Conservation (phyloP, 2,329 filamentous ascomycete genomes). For the Xylariomycetidae sp. region DNA sequence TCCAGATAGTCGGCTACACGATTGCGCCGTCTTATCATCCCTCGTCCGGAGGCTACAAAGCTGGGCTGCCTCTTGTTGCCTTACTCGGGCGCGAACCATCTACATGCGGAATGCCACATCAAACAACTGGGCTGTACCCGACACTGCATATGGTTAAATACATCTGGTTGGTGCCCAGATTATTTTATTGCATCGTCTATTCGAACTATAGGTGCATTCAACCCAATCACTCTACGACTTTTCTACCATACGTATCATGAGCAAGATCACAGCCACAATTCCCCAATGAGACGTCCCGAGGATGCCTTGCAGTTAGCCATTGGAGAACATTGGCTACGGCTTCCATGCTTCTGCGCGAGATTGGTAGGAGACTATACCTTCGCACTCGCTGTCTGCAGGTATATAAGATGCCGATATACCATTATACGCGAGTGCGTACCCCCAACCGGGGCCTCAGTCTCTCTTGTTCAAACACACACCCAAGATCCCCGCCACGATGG, state of each 20-base stretch:
- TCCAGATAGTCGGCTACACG: no score
- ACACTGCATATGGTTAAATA: not conserved
- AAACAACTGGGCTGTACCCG: not conserved
- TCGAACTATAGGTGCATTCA: constrained; percentile 1
- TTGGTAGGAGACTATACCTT: no score
- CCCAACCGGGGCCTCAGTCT: not conserved
- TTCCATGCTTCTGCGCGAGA: no score
- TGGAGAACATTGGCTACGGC: no score
- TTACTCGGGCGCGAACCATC: not conserved
- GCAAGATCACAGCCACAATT: not conserved
- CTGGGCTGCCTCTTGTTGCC: no score
- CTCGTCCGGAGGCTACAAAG: no score
- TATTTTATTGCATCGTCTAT: not conserved
- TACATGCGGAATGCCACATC: not conserved
- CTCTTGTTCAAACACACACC: not conserved
- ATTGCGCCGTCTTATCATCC: no score
- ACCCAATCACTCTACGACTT: not conserved
- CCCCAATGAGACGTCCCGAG: not conserved
- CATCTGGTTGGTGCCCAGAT: not conserved
- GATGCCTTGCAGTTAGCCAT: constrained; percentile 4
- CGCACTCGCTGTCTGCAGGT: no score
- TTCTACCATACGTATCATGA: no score
- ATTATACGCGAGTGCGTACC: no score
- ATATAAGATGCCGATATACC: no score
- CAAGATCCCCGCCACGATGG: not conserved